A percentile compares a stretch with the other conserved stretches of the same genome.
Conservation (phyloP, 306 rosid genomes). For the Fragaria vesca region DNA sequence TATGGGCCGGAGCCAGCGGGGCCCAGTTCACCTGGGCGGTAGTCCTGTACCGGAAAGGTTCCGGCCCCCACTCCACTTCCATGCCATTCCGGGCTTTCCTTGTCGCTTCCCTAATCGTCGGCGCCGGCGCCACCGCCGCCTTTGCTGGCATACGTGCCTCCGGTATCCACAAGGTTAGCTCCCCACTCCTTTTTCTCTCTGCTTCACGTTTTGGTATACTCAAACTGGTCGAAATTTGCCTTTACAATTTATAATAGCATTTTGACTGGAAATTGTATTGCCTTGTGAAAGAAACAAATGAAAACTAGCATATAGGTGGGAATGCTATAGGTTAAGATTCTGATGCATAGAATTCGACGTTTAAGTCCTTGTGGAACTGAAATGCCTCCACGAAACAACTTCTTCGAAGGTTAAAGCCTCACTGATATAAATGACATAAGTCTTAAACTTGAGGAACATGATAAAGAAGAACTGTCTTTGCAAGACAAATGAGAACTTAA, state of each 20-base stretch:
- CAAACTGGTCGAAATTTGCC: not conserved
- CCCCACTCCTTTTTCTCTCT: not conserved
- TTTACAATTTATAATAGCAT: not conserved
- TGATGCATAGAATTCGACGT: not conserved
- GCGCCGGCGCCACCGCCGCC: conserved; percentile 65
- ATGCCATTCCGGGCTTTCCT: conserved; percentile 82
- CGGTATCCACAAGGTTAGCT: conserved; percentile 57
- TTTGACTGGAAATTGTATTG: not conserved
- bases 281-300: not conserved
- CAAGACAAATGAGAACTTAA: not conserved
- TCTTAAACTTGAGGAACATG: not conserved
- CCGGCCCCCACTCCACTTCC: conserved; percentile 43
- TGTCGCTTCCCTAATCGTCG: conserved; percentile 84
- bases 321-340: not conserved
- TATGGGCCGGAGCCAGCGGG: conserved; percentile 70
- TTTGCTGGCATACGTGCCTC: conserved; percentile 47
- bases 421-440: not conserved
- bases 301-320: not conserved
- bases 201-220: not conserved
- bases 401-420: too few relatives aligned
- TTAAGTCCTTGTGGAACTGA: not conserved
- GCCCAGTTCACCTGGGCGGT: conserved; percentile 66
- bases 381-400: not conserved
- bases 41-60: conserved; percentile 41
- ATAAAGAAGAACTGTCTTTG: not conserved